Conservation (phyloP, 2,329 filamentous ascomycete genomes). For the Alternaria arbusti region DNA sequence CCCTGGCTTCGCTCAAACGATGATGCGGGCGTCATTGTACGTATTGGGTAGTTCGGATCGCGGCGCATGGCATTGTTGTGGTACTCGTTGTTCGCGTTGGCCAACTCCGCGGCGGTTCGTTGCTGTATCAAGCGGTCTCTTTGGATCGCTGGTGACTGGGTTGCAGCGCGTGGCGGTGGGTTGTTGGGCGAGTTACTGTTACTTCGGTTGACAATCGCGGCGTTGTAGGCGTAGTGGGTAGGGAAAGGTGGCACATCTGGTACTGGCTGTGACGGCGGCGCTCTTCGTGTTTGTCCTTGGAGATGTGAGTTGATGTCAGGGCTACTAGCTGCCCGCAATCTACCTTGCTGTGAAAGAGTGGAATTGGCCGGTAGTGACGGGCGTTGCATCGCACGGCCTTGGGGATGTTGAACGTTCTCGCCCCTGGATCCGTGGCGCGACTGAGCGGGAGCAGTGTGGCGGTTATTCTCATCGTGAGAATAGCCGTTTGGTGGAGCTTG, state of each 20-base stretch:
- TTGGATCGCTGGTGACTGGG: constrained; percentile 73
- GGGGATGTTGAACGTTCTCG: constrained; percentile 70
- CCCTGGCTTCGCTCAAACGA: constrained; percentile 47
- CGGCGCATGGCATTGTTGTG: constrained; percentile 37
- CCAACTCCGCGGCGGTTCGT: constrained; percentile 42
- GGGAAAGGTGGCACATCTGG: constrained; percentile 62
- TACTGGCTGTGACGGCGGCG: constrained; percentile 42
- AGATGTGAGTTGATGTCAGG: constrained; percentile 80
- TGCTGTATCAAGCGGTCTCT: constrained; percentile 61
- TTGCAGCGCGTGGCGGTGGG: constrained; percentile 72
- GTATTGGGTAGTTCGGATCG: constrained; percentile 38
- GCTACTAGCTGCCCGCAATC: constrained; percentile 90
- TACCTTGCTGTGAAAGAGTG: constrained; percentile 56
- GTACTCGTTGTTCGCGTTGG: constrained; percentile 51
- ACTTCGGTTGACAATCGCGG: constrained; percentile 72
- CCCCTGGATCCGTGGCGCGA: constrained; percentile 79
- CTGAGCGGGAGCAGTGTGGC: constrained; percentile 89
- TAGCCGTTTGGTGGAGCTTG: constrained; percentile 72
- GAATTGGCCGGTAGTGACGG: constrained; percentile 77
- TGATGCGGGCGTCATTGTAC: constrained; percentile 49
- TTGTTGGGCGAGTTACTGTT: constrained; percentile 81
- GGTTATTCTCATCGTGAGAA: constrained; percentile 75
- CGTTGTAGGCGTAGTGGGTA: constrained; percentile 63
- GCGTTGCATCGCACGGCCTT: constrained; percentile 70
- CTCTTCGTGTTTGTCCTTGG: constrained; percentile 63